These are phyloP conservation scores for Citrus unshiu DNA, from an alignment of 345 rosid species.

Conservation along the genomic window DNA sequence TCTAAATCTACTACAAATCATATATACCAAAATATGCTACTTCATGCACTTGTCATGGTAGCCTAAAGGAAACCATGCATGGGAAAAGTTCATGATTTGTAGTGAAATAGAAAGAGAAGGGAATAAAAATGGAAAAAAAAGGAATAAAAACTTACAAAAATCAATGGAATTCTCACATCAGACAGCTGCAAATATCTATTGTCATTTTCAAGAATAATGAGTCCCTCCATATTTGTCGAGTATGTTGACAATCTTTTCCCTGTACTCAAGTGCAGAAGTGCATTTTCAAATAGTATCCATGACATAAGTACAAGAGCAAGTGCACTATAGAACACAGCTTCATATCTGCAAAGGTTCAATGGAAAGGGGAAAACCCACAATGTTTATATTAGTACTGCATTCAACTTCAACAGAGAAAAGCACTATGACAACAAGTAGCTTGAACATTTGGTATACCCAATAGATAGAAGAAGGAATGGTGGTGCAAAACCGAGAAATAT, in stretches of 20 bases:
- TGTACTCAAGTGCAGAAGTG: slow-evolving; percentile 45
- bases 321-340: slow-evolving; percentile 89
- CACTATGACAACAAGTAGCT: neutral
- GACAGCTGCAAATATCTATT: slow-evolving; percentile 76
- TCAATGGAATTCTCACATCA: slow-evolving; percentile 78
- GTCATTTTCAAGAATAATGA: slow-evolving; percentile 39
- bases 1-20: neutral
- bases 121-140: neutral
- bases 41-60: neutral
- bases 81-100: neutral
- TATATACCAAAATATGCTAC: too few species aligned
- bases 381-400: too few species aligned
- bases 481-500: slow-evolving; percentile 94
- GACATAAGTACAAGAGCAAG: slow-evolving; percentile 73
- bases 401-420: slow-evolving; percentile 1
- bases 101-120: neutral
- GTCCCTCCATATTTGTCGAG: slow-evolving; percentile 34
- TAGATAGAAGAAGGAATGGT: slow-evolving; percentile 80
- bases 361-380: slow-evolving; percentile 11
- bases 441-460: slow-evolving; percentile 52
- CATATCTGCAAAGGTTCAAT: slow-evolving; percentile 55
- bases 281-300: slow-evolving; percentile 82
- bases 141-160: slow-evolving; percentile 57
- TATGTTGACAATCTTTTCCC: slow-evolving; percentile 35
- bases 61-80: neutral